Conservation (phyloP, 108 stramenopile species). For the Conticribra guillardii region DNA sequence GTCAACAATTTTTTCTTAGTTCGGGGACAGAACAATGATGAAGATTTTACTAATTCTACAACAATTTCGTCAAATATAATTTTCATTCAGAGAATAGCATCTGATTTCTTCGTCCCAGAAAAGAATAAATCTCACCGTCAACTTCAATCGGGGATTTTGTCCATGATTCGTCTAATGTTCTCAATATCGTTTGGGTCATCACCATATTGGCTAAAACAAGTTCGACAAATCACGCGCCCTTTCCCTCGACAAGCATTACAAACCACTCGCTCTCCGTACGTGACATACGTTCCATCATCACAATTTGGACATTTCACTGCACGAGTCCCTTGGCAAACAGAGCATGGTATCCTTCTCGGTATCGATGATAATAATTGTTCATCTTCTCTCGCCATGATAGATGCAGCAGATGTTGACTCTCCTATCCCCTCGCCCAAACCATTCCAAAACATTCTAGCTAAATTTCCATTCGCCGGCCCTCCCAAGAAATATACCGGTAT, state of each 20-base stretch:
- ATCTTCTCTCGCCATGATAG: neutral
- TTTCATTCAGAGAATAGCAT: no score
- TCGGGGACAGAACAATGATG: no score
- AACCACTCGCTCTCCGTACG: constrained; percentile 61
- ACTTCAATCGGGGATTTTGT: constrained; percentile 67
- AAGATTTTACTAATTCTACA: neutral
- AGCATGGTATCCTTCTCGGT: constrained; percentile 39
- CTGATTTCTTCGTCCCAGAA: no score
- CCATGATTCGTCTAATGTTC: constrained; percentile 72
- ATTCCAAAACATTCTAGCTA: constrained; percentile 82
- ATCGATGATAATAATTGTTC: neutral
- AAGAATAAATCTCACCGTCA: no score
- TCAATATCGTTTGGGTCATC: constrained; percentile 82
- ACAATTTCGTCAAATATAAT: no score
- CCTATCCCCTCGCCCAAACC: constrained; percentile 46
- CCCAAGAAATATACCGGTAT: constrained; percentile 86
- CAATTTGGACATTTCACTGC: constrained; percentile 78
- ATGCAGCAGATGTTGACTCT: neutral
- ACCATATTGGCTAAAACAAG: constrained; percentile 68
- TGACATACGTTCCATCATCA: constrained; percentile 73
- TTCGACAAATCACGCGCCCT: constrained; percentile 77
- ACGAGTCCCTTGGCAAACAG: constrained; percentile 66
- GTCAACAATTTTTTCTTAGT: no score
- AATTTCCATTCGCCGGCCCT: constrained; percentile 87
- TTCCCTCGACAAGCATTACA: constrained; percentile 75